Evolutionary conservation across 306 rosid species (phyloP).

Genomic region (Comarum palustre): DNA sequence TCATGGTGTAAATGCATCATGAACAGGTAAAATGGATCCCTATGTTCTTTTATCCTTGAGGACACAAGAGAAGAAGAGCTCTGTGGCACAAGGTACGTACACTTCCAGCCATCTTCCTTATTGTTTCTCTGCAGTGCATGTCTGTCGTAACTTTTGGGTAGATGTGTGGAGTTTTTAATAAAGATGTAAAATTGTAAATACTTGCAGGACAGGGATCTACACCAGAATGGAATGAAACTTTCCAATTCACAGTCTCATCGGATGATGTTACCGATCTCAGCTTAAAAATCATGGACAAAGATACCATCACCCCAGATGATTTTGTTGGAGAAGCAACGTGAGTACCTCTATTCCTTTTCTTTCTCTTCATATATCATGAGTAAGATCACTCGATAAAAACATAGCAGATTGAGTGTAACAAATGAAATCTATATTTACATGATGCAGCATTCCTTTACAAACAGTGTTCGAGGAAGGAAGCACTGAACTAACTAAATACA

Average conservation of each 20-base stretch:
- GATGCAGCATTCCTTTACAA: conserved; percentile 52
- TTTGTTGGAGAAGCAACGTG: conserved; percentile 63
- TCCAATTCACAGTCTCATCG: conserved; percentile 53
- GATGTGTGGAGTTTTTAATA: background rate
- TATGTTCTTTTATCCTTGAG: conserved; percentile 58
- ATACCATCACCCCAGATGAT: conserved; percentile 40
- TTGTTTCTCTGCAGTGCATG: background rate
- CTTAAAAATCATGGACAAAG: conserved; percentile 67
- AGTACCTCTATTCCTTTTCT: conserved; percentile 11
- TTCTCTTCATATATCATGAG: background rate
- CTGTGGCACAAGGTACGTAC: conserved; percentile 50
- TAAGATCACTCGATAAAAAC: background rate
- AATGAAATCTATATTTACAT: background rate
- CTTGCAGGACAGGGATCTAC: conserved; percentile 50
- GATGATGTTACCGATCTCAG: conserved; percentile 46
- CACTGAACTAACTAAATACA: conserved; percentile 45
- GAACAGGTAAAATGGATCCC: conserved; percentile 69
- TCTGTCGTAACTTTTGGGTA: background rate
- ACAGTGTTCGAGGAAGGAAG: conserved; percentile 46
- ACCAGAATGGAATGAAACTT: conserved; percentile 79
- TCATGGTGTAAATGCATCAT: background rate
- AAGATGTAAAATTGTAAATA: background rate
- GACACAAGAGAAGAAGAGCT: conserved; percentile 71
- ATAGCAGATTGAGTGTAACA: background rate
- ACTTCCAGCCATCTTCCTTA: background rate